Evolutionary conservation across 1,284 basidiomycete genomes (phyloP), one percentile per base, ranked within the genome.

Genomic region (Ganoderma resinaceum): DNA sequence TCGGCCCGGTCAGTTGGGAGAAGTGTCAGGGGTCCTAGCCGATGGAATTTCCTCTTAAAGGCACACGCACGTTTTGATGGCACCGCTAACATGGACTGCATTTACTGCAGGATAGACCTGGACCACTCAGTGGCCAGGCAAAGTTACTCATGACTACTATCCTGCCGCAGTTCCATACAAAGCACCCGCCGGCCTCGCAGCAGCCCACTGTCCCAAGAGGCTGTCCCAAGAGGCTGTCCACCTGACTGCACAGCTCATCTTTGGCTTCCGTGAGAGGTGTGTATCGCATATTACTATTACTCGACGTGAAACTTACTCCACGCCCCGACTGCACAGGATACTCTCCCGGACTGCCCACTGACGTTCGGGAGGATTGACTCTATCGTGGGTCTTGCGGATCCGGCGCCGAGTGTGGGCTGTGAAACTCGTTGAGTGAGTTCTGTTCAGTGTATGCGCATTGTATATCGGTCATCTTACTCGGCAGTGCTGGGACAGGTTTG

Each of bases 291-390:
- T n/a, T n/a, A n/a, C 12, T 1, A 49, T 26, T 23, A 4, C 2
- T 26, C 14, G 3, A 49, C 46, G 14, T 49, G 46, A 49, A 49
- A 12, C 46, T 49, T 26, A 49, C 23, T 26, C 46, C 46, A 26
- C 23, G 8, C 46, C 5, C 42, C 20, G 18, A n/a, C 42, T 7
- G 8, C 18, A 20, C 42, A n/a, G 42, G 42, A 43, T 5, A 18
- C 42, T 43, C 2, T 20, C 7, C 16, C 42, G 16, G 42, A 20
- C 42, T 4, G 11, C 16, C 38, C 1, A 16, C 16, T 16, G 38
- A 43, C 42, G 42, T 49, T 76, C 14, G 78, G 78, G 20, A 62
- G 68, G 29, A 58, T 79, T 33, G 43, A 75, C 40, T 76, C 73
- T 7, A 61, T 52, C 14, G 76, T 72, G 16, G 69, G 43, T 37